These are phyloP conservation scores for Pisolithus thermaeus DNA, from an alignment of 1,284 basidiomycete genomes.

Conservation along the genomic window DNA sequence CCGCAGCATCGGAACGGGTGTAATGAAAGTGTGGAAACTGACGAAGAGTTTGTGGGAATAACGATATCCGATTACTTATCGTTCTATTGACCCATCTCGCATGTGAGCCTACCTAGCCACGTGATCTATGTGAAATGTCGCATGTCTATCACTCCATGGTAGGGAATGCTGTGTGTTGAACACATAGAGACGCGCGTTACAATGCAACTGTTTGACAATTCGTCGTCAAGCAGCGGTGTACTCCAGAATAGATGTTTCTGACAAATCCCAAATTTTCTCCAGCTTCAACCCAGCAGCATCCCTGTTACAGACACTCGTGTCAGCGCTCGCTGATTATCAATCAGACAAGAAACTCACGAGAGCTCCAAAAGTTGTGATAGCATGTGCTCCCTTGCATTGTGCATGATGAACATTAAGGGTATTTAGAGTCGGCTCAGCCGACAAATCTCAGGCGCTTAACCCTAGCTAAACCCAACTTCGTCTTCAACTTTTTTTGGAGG, in stretches of 20 bases:
- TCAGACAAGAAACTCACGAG: conserved; percentile 19
- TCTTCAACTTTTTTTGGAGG: too few relatives aligned
- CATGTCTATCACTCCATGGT: too few relatives aligned
- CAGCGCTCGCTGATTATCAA: conserved; percentile 2
- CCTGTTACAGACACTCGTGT: conserved; percentile 1
- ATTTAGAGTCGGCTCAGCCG: too few relatives aligned
- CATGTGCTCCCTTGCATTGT: conserved; percentile 30
- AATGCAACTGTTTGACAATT: too few relatives aligned
- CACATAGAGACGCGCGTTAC: conserved; percentile 9
- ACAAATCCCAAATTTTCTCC: conserved; percentile 33
- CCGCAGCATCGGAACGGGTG: conserved; percentile 54
- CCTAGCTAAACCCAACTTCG: too few relatives aligned
- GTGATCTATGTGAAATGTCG: not conserved
- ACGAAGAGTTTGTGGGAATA: conserved; percentile 23
- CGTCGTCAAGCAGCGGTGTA: conserved; percentile 8
- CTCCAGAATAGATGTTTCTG: conserved; percentile 26
- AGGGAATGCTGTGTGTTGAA: not conserved
- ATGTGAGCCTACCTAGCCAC: not conserved
- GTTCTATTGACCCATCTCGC: not conserved
- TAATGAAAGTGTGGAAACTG: conserved; percentile 54
- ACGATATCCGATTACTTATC: not conserved
- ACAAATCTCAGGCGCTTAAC: too few relatives aligned
- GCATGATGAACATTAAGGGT: conserved; percentile 25
- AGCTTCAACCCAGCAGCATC: conserved; percentile 16
- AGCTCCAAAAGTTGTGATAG: conserved; percentile 24